Evolutionary conservation across 768 basidiomycete genomes (phyloP).

Genomic region (Rhodotorula toruloides): DNA sequence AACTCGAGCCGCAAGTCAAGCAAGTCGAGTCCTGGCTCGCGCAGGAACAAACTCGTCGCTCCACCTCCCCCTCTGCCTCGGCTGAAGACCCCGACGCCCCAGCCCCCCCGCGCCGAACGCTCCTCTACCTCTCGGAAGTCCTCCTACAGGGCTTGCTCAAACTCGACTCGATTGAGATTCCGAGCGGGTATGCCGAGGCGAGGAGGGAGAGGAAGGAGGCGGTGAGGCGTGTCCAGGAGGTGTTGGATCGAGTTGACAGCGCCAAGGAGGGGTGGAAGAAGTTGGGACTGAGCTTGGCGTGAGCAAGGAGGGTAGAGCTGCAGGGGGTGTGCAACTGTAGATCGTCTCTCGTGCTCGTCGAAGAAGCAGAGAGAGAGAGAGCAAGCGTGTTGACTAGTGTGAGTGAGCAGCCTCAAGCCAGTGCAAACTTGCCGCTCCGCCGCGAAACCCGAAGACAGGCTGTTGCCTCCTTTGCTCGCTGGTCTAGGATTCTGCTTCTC

Average conservation of each 20-base stretch:
- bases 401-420: too few species aligned
- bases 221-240: slow-evolving; percentile 74
- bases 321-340: too few species aligned
- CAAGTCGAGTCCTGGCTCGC: slow-evolving; percentile 32
- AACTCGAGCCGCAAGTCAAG: slow-evolving; percentile 27
- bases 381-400: too few species aligned
- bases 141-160: slow-evolving; percentile 81
- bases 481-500: too few species aligned
- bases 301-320: too few species aligned
- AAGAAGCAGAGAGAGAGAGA: too few species aligned
- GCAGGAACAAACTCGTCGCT: slow-evolving; percentile 37
- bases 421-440: too few species aligned
- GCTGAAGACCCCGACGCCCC: slow-evolving; percentile 51
- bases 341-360: too few species aligned
- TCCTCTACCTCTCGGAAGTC: slow-evolving; percentile 60
- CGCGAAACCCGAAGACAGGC: too few species aligned
- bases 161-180: slow-evolving; percentile 72
- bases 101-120: slow-evolving; percentile 46
- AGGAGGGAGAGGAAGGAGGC: slow-evolving; percentile 76
- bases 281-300: neutral
- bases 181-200: slow-evolving; percentile 70
- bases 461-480: too few species aligned
- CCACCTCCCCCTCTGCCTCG: neutral
- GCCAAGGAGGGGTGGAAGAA: slow-evolving; percentile 54
- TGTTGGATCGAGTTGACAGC: slow-evolving; percentile 72